Evolutionary conservation across 192 early-diverging fungal genomes (phyloP).

Genomic region (Allomyces javanicus): DNA sequence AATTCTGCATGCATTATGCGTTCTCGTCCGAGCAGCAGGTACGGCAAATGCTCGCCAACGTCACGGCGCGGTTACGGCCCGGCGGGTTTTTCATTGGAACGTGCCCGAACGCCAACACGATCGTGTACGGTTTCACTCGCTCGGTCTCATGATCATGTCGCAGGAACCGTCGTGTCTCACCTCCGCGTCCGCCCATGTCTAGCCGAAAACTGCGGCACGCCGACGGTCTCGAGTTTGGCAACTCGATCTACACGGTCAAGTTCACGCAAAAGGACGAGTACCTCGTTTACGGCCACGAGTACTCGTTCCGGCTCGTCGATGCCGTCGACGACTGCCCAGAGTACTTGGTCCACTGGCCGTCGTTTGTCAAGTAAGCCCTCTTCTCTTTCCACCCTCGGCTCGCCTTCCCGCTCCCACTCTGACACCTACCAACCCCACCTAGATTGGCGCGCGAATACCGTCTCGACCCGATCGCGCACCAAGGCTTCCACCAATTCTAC

Average conservation of each 20-base stretch:
- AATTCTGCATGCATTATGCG: slow-evolving; percentile 94
- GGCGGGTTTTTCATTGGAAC: slow-evolving; percentile 82
- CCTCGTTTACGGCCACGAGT: slow-evolving; percentile 56
- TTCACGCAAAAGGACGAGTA: slow-evolving; percentile 53
- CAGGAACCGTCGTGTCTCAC: not conserved
- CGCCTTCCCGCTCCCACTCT: too few relatives aligned
- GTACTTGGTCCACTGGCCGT: slow-evolving; percentile 73
- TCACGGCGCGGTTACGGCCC: slow-evolving; percentile 37
- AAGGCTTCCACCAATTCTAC: slow-evolving; percentile 71
- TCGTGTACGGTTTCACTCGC: slow-evolving; percentile 40
- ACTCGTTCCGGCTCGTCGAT: slow-evolving; percentile 80
- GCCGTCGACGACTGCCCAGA: slow-evolving; percentile 94
- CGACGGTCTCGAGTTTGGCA: slow-evolving; percentile 51
- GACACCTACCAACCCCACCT: too few relatives aligned
- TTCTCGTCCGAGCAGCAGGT: slow-evolving; percentile 72
- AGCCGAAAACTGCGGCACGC: slow-evolving; percentile 28
- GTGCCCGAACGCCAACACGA: slow-evolving; percentile 76
- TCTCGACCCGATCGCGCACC: slow-evolving; percentile 48
- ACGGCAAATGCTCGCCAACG: slow-evolving; percentile 59
- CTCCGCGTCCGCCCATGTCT: not conserved
- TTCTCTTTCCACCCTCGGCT: too few relatives aligned
- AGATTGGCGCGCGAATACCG: slow-evolving; percentile 69
- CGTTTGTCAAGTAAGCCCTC: slow-evolving; percentile 38
- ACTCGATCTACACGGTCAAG: slow-evolving; percentile 65
- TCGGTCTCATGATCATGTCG: too few relatives aligned